phyloP scores from a whole-genome alignment of 2,329 filamentous ascomycete genomes.

The Pezicula radicicola region DNA sequence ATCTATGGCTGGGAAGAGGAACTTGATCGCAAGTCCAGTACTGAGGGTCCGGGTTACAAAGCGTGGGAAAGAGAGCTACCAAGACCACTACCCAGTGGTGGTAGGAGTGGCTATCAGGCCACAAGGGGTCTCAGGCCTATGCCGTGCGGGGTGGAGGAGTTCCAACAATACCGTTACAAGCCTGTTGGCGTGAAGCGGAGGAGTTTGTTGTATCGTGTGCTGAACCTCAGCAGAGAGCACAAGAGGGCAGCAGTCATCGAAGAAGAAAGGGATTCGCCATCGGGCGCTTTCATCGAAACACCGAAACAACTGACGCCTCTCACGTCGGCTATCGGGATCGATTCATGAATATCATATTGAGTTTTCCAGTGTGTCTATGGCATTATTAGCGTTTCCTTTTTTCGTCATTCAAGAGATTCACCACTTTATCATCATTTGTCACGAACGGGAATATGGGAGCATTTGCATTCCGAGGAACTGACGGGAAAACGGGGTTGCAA shows the following conservation, averaged over 20 bases:
- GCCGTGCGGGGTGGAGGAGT: not conserved
- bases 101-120: conserved; percentile 6
- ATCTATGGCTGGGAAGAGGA: conserved; percentile 55
- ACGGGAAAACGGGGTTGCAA: not conserved
- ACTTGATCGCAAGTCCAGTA: conserved; percentile 30
- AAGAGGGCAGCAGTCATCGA: not conserved
- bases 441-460: not conserved
- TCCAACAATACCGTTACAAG: conserved; percentile 9
- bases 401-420: not conserved
- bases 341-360: not conserved
- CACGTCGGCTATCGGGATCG: not conserved
- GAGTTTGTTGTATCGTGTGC: conserved; percentile 23
- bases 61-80: conserved; percentile 16
- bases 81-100: conserved; percentile 16
- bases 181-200: conserved; percentile 20
- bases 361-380: not conserved
- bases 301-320: not conserved
- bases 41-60: conserved; percentile 16
- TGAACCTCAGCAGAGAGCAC: conserved; percentile 16
- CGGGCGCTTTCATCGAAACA: not conserved
- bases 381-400: not conserved
- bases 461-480: not conserved
- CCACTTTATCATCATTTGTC: conserved; percentile 1
- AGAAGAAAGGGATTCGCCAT: not conserved
- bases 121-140: conserved; percentile 12